A percentile compares a stretch with the other conserved stretches of the same genome.
These are phyloP conservation scores for Gonapodya sp. DNA, from an alignment of 192 early-diverging fungal species.

Conservation along the genomic window DNA sequence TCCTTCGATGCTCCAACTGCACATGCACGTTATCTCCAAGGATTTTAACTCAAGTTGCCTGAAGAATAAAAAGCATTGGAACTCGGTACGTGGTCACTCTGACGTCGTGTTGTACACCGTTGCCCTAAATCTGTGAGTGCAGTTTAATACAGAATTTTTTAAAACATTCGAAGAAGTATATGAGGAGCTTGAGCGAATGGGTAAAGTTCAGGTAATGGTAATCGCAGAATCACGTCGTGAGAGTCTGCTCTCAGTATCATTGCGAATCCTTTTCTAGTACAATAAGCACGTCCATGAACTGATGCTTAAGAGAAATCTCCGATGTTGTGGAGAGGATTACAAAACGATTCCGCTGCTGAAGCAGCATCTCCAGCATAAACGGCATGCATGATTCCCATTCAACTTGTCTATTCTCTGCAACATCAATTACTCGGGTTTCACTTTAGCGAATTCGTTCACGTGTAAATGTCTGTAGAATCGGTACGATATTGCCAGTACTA, in stretches of 20 bases:
- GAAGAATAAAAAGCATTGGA: constrained; percentile 14
- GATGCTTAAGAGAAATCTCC: neutral
- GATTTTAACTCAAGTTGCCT: neutral
- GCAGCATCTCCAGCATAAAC: neutral
- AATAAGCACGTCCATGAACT: neutral
- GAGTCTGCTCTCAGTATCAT: too few relatives aligned
- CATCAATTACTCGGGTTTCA: neutral
- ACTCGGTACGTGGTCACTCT: neutral
- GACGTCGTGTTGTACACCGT: neutral
- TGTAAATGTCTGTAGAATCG: neutral
- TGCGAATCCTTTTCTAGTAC: neutral
- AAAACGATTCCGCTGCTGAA: neutral
- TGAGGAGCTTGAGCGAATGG: neutral
- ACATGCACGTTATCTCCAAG: constrained; percentile 9
- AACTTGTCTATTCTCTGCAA: too few relatives aligned
- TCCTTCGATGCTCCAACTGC: constrained; percentile 9
- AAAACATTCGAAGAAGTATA: neutral
- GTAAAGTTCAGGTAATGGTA: neutral
- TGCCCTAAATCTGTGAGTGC: too few relatives aligned
- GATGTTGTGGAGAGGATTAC: neutral
- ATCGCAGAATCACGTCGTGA: too few relatives aligned
- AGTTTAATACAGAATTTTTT: neutral
- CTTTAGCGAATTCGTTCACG: neutral
- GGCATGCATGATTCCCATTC: too few relatives aligned
- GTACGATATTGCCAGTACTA: neutral